phyloP scores from a whole-genome alignment of 495 filamentous ascomycete genomes.

The Penicillium desertorum region DNA sequence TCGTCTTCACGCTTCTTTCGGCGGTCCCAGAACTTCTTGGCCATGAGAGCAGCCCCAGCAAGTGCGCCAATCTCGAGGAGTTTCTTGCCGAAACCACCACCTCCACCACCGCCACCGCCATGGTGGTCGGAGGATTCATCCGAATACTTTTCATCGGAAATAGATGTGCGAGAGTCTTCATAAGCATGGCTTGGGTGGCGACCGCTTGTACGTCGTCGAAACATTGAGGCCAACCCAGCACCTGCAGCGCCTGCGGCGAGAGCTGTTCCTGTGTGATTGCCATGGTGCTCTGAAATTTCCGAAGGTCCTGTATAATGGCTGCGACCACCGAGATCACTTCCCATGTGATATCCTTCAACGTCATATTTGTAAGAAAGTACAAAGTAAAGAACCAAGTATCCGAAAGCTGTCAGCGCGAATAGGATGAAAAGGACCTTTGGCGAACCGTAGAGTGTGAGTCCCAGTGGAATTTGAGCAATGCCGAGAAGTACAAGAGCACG shows the following conservation, averaged over 20 bases:
- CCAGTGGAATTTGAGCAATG: constrained; percentile 83
- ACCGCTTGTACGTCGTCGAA: constrained; percentile 45
- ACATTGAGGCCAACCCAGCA: constrained; percentile 59
- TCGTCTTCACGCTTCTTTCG: constrained; percentile 57
- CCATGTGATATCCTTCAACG: constrained; percentile 43
- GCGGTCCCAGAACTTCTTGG: constrained; percentile 63
- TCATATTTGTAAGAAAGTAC: constrained; percentile 67
- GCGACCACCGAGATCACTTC: constrained; percentile 52
- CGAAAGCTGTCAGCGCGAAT: constrained; percentile 70
- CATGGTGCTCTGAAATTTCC: constrained; percentile 34
- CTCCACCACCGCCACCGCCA: constrained; percentile 14
- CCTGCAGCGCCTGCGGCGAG: constrained; percentile 57
- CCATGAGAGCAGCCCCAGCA: constrained; percentile 62
- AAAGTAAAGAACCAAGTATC: constrained; percentile 68
- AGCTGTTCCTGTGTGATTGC: constrained; percentile 32
- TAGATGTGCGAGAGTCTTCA: constrained; percentile 50
- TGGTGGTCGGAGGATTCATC: constrained; percentile 40
- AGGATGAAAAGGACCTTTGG: constrained; percentile 82
- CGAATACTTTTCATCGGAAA: constrained; percentile 62
- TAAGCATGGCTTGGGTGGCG: constrained; percentile 36
- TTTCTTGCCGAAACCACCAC: constrained; percentile 61
- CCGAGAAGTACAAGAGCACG: constrained; percentile 73
- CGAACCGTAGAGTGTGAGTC: constrained; percentile 88
- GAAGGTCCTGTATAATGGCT: constrained; percentile 52
- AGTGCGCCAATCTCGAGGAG: constrained; percentile 66